Conservation (phyloP, 192 early-diverging fungal genomes). For the Chytriomyces sp. region DNA sequence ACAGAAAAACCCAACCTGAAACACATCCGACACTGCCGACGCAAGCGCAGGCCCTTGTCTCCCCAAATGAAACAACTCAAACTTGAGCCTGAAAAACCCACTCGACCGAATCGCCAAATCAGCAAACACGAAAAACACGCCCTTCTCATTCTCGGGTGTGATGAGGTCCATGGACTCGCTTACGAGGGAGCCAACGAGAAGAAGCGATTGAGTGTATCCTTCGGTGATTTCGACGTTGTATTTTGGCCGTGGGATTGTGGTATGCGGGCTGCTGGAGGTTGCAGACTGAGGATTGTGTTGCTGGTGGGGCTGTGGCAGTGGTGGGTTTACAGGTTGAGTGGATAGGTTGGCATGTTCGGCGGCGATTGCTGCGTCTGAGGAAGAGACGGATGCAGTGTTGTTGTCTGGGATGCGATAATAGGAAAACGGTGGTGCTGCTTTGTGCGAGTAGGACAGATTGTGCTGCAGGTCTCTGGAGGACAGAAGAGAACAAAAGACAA, state of each 20-base stretch:
- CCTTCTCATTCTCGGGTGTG: constrained; percentile 34
- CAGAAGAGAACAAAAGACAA: not conserved
- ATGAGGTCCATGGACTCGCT: constrained; percentile 38
- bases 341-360: too few species aligned
- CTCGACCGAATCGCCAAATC: constrained; percentile 43
- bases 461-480: constrained; percentile 13
- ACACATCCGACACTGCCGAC: constrained; percentile 8
- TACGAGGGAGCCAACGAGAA: constrained; percentile 44
- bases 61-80: constrained; percentile 38
- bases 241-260: not conserved
- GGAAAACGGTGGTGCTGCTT: not conserved
- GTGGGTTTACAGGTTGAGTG: too few species aligned
- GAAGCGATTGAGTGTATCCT: constrained; percentile 24
- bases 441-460: constrained; percentile 12
- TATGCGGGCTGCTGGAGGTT: too few species aligned
- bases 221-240: not conserved
- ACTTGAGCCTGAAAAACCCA: constrained; percentile 47
- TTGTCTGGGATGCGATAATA: not conserved
- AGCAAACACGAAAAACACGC: constrained; percentile 52
- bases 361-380: too few species aligned
- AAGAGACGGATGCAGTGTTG: too few species aligned
- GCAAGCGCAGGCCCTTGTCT: constrained; percentile 27
- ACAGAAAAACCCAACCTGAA: too few species aligned
- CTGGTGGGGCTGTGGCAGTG: too few species aligned
- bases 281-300: too few species aligned